Percentiles rank a stretch among this genome's conserved stretches.
These are phyloP conservation scores for Umbilicus rupestris DNA, from an alignment of 164 flowering plant genomes.

Conservation along the genomic window DNA sequence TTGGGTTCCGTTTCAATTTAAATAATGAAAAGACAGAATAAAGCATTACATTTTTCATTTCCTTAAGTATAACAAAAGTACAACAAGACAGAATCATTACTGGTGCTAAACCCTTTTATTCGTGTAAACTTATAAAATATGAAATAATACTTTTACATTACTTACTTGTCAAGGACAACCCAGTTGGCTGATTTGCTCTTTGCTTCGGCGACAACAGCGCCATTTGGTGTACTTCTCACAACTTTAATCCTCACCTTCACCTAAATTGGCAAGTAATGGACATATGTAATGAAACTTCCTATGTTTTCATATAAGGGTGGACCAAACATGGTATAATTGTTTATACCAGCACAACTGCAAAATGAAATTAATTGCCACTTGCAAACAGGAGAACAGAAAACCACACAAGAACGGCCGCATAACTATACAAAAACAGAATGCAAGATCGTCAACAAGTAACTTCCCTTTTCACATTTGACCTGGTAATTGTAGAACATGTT, in stretches of 20 bases:
- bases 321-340: constrained; percentile 3
- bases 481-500: not conserved
- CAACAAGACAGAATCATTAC: not conserved
- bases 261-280: constrained; percentile 26
- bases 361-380: not conserved
- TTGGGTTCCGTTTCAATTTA: not conserved
- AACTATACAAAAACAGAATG: not conserved
- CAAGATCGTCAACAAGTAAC: not conserved
- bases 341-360: not conserved
- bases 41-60: not conserved
- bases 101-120: not conserved
- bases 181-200: constrained; percentile 63
- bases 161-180: constrained; percentile 97
- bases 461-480: not conserved
- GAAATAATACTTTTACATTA: constrained; percentile 35
- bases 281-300: not conserved
- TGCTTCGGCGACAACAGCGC: constrained; percentile 73
- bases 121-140: constrained; percentile 16
- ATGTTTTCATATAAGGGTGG: not conserved
- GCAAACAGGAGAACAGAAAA: no score
- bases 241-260: constrained; percentile 74
- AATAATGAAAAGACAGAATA: not conserved
- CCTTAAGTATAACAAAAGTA: not conserved
- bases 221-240: constrained; percentile 37
- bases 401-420: not conserved